Evolutionary conservation across 1,139 yeast genomes (phyloP), one percentile per base, ranked within the genome.

Genomic region (Suhomyces bribrorum): DNA sequence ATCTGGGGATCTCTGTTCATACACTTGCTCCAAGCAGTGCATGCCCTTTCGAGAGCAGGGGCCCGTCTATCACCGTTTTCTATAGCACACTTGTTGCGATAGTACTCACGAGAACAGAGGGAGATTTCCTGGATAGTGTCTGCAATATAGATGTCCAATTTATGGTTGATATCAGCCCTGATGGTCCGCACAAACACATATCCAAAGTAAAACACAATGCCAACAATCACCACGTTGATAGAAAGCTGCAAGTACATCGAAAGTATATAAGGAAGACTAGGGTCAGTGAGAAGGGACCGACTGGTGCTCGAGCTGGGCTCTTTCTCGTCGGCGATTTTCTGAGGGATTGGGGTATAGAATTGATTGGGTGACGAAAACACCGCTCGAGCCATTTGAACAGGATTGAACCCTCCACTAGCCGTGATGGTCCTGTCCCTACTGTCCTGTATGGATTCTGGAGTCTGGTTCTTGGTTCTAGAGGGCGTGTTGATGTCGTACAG

Each of bases 1-100:
- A 78, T 68, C 29, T 79, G 77, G 11, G 96, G 96, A 51, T 90
- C 95, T 44, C 88, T 72, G 50, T 82, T 79, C 95, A 86, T 89
- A 60, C 98, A 92, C 45, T 73, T 76, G 45, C 79, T 83, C 95
- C 96, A 87, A 29, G 69, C 67, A 23, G 75, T 68, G 59, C 98
- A 92, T 14, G 79, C 72, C n/a, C 65, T 61, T 49, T 85, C 89
- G 20, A 89, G 61, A 0, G 89, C 92, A 1, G 96, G 96, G 0
- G 78, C 83, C 18, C 83, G 59, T 24, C 56, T 57, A 44, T 70
- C 61, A 6, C 58, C 56, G 24, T 52, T 49, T 7, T 57, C 66
- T 11, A 42, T 47, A 11, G 58, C 46, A 56, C 98, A 92, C 51
- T 83, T 77, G 60, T 92, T 90, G 26, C 83, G 62, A 16, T 76